Percentiles rank a stretch among this genome's conserved stretches.
Evolutionary conservation across 2,329 filamentous ascomycete genomes (phyloP).

Genomic region (Botrytis squamosa): DNA sequence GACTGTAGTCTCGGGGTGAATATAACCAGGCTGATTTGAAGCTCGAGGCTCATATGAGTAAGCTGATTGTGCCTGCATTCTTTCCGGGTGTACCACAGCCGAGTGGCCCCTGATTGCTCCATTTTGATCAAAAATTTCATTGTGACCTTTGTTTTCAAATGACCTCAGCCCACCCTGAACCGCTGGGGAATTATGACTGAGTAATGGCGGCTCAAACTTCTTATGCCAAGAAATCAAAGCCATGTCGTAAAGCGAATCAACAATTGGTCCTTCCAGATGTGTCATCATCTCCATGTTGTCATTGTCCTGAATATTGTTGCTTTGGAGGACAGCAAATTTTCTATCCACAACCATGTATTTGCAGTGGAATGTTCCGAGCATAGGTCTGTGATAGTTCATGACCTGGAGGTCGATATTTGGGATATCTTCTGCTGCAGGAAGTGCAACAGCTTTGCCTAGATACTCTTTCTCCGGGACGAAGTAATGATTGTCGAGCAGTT

Average conservation of each 20-base stretch:
- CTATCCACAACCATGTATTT: conserved; percentile 79
- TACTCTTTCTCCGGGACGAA: conserved; percentile 58
- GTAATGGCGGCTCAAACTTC: conserved; percentile 57
- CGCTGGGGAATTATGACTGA: conserved; percentile 53
- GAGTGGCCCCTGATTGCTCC: conserved; percentile 39
- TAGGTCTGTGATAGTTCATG: conserved; percentile 67
- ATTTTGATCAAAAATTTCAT: conserved; percentile 36
- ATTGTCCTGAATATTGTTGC: conserved; percentile 78
- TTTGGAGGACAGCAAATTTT: conserved; percentile 67
- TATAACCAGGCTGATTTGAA: conserved; percentile 27
- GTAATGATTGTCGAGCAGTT: conserved; percentile 65
- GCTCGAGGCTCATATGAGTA: conserved; percentile 27
- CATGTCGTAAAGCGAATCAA: conserved; percentile 73
- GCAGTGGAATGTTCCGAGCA: conserved; percentile 72
- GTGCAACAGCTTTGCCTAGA: conserved; percentile 53
- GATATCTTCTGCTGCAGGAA: conserved; percentile 64
- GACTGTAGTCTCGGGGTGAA: not conserved
- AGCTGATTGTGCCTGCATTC: conserved; percentile 23
- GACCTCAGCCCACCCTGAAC: conserved; percentile 35
- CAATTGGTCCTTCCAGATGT: conserved; percentile 72
- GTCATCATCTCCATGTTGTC: conserved; percentile 81
- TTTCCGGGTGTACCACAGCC: conserved; percentile 26
- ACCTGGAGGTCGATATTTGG: conserved; percentile 71
- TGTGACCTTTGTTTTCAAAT: conserved; percentile 28
- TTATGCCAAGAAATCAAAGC: conserved; percentile 72